A percentile compares a stretch with the other conserved stretches of the same genome.
phyloP scores from a whole-genome alignment of 2,329 filamentous ascomycete genomes.

The Metarhizium robertsii region DNA sequence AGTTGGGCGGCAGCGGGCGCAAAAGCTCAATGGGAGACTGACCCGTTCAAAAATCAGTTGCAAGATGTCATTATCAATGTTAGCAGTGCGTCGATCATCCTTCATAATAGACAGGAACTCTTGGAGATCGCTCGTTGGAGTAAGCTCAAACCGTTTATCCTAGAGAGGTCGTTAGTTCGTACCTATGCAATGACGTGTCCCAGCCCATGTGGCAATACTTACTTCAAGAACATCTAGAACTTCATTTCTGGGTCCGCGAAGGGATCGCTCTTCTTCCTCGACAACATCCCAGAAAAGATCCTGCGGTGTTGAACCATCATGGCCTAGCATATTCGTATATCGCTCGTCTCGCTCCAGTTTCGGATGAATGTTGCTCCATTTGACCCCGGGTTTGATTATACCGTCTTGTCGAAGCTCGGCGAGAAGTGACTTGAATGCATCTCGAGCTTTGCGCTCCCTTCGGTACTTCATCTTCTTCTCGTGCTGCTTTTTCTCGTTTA shows the following conservation, averaged over 20 bases:
- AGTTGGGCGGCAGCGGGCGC: background rate
- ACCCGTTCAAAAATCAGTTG: slow-evolving; percentile 76
- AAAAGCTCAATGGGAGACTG: slow-evolving; percentile 18
- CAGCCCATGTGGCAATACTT: slow-evolving; percentile 25
- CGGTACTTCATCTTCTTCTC: slow-evolving; percentile 75
- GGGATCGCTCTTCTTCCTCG: slow-evolving; percentile 84
- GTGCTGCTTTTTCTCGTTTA: slow-evolving; percentile 84
- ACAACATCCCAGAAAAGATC: slow-evolving; percentile 95
- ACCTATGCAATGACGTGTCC: background rate
- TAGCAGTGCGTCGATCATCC: slow-evolving; percentile 79
- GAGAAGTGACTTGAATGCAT: slow-evolving; percentile 68
- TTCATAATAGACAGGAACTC: slow-evolving; percentile 78
- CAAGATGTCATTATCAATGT: slow-evolving; percentile 72
- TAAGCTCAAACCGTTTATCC: slow-evolving; percentile 90
- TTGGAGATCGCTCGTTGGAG: slow-evolving; percentile 74
- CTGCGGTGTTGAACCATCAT: slow-evolving; percentile 73
- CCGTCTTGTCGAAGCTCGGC: slow-evolving; percentile 63
- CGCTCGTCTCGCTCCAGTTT: slow-evolving; percentile 71
- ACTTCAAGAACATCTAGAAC: slow-evolving; percentile 85
- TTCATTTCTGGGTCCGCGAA: slow-evolving; percentile 72
- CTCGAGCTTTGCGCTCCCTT: slow-evolving; percentile 76
- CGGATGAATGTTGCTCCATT: slow-evolving; percentile 76
- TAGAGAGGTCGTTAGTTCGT: slow-evolving; percentile 25
- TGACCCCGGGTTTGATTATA: slow-evolving; percentile 80
- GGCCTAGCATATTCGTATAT: slow-evolving; percentile 75